Base-by-base conservation (phyloP, 495 filamentous ascomycete species). In the Aspergillus baeticus region DNA sequence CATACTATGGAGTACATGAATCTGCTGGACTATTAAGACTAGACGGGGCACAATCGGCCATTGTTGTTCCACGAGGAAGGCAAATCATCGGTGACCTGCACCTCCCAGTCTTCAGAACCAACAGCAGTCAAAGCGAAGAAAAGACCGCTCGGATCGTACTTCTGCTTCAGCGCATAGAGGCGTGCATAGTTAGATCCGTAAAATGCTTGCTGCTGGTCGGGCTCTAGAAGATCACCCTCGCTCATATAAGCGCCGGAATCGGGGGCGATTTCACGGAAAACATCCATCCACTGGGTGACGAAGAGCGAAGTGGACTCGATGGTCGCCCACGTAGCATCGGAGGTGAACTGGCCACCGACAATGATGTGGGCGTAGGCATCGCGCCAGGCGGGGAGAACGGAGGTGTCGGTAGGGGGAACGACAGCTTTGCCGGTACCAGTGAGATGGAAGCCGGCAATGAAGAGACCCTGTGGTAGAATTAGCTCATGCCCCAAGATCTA, bases 171-270 rank as follows among this genome's bases (percentile, higher is more conserved):
- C 33, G 61, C 49, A 10, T 77, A 69, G 49, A 87, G 64, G 7
- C 73, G 66, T 1, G 60, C 63, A 60, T 87, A 87, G 43, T 84
- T 72, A 22, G 36, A 47, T 0, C 83, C 86, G 37, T 80, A 90
- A 65, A 85, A 90, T 0, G 81, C 78, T 56, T 78, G 68, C 43
- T 84, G 81, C 66, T 81, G 88, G 43, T 84, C 66, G 0, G 85
- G 84, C 65, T 88, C 84, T 37, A 81, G 72, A 8, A 83, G 67
- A 61, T 88, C 82, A n/a, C 61, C 64, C 60, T 75, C 72, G 36
- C 67, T 68, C 70, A 75, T 75, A 52, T 73, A 73, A 0, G 68
- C 69, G 17, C 69, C 70, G 0, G 69, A 58, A 5, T 67, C 59
- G 2, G 69, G 69, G 29, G 63, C 70, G 10, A 76, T 65, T 17